These are phyloP conservation scores for Naganishia randhawae DNA, from an alignment of 768 basidiomycete species.

Conservation along the genomic window DNA sequence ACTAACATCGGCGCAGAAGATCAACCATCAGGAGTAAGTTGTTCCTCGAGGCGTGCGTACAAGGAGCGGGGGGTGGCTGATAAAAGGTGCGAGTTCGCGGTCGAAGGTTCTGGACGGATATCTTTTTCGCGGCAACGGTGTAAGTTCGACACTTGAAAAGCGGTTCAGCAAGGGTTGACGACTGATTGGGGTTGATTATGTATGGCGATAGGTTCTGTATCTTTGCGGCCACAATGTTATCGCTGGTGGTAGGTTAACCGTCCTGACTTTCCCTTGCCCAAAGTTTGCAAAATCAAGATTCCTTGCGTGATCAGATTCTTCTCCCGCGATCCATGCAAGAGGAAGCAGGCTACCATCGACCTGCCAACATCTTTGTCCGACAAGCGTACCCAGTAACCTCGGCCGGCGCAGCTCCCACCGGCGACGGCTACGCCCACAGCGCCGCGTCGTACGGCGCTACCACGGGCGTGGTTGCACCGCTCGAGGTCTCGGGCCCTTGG, in stretches of 20 bases:
- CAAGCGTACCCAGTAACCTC: conserved; percentile 13
- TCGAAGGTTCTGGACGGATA: conserved; percentile 10
- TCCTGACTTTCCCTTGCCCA: background rate
- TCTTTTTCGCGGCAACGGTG: conserved; percentile 6
- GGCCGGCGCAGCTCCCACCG: no score
- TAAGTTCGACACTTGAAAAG: background rate
- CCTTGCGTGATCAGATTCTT: conserved; percentile 33
- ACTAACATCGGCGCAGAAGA: conserved; percentile 29
- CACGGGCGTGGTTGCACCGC: background rate
- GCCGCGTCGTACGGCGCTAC: conserved; percentile 8
- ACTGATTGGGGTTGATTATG: conserved; percentile 32
- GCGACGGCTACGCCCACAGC: background rate
- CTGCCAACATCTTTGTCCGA: conserved; percentile 35
- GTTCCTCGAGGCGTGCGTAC: background rate
- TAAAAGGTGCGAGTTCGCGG: background rate
- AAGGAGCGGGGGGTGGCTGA: background rate
- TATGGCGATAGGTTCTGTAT: conserved; percentile 32
- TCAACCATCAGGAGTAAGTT: conserved; percentile 37
- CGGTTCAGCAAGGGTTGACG: conserved; percentile 26
- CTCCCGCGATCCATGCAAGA: conserved; percentile 34
- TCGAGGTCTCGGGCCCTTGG: conserved; percentile 29
- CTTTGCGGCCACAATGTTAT: conserved; percentile 38
- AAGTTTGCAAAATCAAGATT: background rate
- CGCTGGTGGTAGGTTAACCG: conserved; percentile 34
- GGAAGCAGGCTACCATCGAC: conserved; percentile 27